Conservation (phyloP, 2,329 filamentous ascomycete genomes). For the Botrytis elliptica region DNA sequence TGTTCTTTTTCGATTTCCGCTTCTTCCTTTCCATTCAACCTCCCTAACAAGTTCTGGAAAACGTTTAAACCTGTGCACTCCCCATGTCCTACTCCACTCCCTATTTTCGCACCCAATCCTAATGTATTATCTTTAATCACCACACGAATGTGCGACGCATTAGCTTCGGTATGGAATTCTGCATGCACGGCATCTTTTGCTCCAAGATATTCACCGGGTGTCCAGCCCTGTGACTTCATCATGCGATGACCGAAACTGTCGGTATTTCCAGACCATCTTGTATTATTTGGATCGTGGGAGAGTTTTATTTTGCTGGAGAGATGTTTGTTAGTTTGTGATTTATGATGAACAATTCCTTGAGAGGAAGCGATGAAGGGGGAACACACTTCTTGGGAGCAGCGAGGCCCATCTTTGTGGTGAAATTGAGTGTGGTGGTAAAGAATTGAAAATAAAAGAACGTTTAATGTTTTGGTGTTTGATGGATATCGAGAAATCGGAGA, state of each 20-base stretch:
- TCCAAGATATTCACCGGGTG: conserved; percentile 79
- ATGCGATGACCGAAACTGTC: conserved; percentile 86
- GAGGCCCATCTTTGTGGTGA: conserved; percentile 58
- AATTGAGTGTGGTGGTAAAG: neutral
- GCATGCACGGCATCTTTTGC: conserved; percentile 73
- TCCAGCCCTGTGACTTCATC: conserved; percentile 85
- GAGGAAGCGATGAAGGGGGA: conserved; percentile 28
- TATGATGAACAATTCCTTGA: neutral
- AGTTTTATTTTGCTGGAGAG: conserved; percentile 59
- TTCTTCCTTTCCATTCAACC: conserved; percentile 84
- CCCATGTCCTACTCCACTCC: conserved; percentile 62
- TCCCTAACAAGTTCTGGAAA: conserved; percentile 81
- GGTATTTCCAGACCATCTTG: conserved; percentile 81
- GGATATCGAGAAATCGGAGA: conserved; percentile 15
- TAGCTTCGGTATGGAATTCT: conserved; percentile 74
- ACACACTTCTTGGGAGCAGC: conserved; percentile 65
- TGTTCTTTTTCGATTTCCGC: conserved; percentile 69
- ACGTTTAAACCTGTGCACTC: conserved; percentile 82
- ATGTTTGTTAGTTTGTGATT: conserved; percentile 43
- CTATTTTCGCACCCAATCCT: conserved; percentile 79
- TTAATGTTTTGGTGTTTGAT: neutral
- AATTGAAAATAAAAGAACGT: neutral
- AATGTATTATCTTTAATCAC: conserved; percentile 86
- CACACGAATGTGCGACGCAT: conserved; percentile 81
- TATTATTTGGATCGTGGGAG: conserved; percentile 92